Evolutionary conservation across 352 stramenopile species (phyloP).

Genomic region (Phytophthora citricola): DNA sequence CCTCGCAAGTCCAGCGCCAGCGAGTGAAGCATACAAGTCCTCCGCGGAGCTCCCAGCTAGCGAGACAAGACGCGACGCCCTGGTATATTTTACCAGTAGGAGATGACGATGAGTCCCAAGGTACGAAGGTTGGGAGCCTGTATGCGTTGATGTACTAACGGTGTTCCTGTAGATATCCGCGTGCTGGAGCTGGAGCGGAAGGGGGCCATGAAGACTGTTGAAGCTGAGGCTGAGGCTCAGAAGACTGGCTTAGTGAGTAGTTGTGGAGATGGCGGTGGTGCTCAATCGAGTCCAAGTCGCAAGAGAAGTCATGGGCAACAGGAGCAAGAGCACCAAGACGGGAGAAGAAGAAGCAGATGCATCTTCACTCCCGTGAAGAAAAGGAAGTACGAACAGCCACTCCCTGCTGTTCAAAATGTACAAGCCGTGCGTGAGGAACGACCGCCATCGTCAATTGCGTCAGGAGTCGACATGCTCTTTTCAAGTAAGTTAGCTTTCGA

Average conservation of each 20-base stretch:
- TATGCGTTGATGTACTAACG: slow-evolving; percentile 4
- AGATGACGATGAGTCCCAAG: slow-evolving; percentile 59
- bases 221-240: background rate
- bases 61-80: slow-evolving; percentile 30
- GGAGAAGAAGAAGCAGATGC: slow-evolving; percentile 34
- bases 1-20: slow-evolving; percentile 52
- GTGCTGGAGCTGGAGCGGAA: slow-evolving; percentile 56
- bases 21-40: slow-evolving; percentile 21
- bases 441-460: slow-evolving; percentile 36
- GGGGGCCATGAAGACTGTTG: slow-evolving; percentile 10
- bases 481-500: slow-evolving; percentile 42
- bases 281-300: slow-evolving; percentile 7
- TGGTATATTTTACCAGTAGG: slow-evolving; percentile 66
- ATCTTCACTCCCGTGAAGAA: slow-evolving; percentile 69
- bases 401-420: slow-evolving; percentile 1
- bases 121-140: slow-evolving; percentile 13
- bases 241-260: background rate
- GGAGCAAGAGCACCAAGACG: slow-evolving; percentile 4
- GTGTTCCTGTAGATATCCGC: slow-evolving; percentile 47
- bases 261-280: background rate
- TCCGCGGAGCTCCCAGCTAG: slow-evolving; percentile 22
- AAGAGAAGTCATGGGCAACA: slow-evolving; percentile 10
- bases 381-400: slow-evolving; percentile 31
- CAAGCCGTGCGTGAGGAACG: slow-evolving; percentile 4
- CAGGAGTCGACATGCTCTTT: slow-evolving; percentile 40